A percentile compares a stretch with the other conserved stretches of the same genome.
Conservation (phyloP, 2,329 filamentous ascomycete genomes). For the Knufia petricola region DNA sequence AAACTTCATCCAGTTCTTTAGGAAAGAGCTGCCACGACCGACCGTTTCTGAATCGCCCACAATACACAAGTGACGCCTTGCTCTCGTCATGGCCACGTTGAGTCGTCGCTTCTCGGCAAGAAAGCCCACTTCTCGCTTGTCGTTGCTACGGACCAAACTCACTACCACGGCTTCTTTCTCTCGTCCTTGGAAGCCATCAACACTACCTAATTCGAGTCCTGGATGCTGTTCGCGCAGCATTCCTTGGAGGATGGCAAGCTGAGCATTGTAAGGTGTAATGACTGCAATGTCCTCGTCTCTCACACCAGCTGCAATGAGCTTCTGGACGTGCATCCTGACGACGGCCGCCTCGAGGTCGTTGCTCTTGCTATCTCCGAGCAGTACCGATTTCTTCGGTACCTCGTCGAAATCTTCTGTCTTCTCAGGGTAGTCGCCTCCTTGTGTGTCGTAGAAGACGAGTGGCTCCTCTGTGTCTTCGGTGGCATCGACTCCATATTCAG, state of each 20-base stretch:
- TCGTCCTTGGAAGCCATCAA: slow-evolving; percentile 93
- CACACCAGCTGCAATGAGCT: slow-evolving; percentile 66
- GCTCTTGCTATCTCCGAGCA: slow-evolving; percentile 69
- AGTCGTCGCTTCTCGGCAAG: slow-evolving; percentile 81
- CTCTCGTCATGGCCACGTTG: slow-evolving; percentile 96
- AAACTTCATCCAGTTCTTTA: slow-evolving; percentile 84
- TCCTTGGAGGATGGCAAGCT: slow-evolving; percentile 66
- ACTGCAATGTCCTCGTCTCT: slow-evolving; percentile 78
- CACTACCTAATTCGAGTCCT: slow-evolving; percentile 85
- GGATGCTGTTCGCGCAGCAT: slow-evolving; percentile 72
- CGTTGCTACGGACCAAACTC: slow-evolving; percentile 86
- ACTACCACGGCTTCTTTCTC: slow-evolving; percentile 95
- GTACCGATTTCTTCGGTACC: slow-evolving; percentile 39
- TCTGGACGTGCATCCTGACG: slow-evolving; percentile 66
- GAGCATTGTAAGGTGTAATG: slow-evolving; percentile 93
- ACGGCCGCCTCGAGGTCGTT: slow-evolving; percentile 84
- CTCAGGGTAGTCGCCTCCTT: slow-evolving; percentile 86
- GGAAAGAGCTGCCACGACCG: slow-evolving; percentile 69
- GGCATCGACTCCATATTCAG: slow-evolving; percentile 67
- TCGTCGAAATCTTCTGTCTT: slow-evolving; percentile 59
- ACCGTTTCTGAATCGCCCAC: slow-evolving; percentile 94
- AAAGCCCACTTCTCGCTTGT: slow-evolving; percentile 81
- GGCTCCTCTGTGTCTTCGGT: slow-evolving; percentile 83
- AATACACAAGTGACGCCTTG: slow-evolving; percentile 79
- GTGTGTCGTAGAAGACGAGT: slow-evolving; percentile 89